Conservation (phyloP, 495 filamentous ascomycete genomes). For the Penicillium canescens region DNA sequence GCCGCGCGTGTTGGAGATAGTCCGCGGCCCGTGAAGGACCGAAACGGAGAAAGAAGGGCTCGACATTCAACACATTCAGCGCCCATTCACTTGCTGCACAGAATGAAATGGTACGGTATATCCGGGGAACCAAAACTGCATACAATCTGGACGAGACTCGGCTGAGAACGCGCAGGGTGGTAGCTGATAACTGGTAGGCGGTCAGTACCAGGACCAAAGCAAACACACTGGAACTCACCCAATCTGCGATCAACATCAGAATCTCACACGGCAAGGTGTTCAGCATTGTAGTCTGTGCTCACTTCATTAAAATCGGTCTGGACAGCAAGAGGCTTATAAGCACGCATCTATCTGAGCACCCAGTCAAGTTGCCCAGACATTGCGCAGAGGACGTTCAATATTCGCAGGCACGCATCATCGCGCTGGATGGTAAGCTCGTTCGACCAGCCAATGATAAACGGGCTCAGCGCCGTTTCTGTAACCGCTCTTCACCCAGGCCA, state of each 20-base stretch:
- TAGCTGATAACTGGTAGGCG: not conserved
- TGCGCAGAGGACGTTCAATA: not conserved
- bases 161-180: conserved; percentile 1
- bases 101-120: conserved; percentile 6
- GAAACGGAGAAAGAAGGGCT: conserved; percentile 5
- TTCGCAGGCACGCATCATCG: too few species aligned
- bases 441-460: too few species aligned
- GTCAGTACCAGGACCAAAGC: not conserved
- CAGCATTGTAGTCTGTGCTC: not conserved
- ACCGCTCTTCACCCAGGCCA: too few species aligned
- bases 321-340: not conserved
- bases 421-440: too few species aligned
- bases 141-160: conserved; percentile 5
- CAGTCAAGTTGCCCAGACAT: not conserved
- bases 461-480: too few species aligned
- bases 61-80: conserved; percentile 11
- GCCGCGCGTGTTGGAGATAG: conserved; percentile 1
- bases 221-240: not conserved
- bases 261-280: not conserved
- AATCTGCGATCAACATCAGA: not conserved
- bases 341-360: not conserved
- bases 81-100: conserved; percentile 2
- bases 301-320: not conserved
- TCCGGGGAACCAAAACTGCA: not conserved
- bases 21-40: not conserved